phyloP scores from a whole-genome alignment of 352 stramenopile species.

The Thraustochytrium striatum region DNA sequence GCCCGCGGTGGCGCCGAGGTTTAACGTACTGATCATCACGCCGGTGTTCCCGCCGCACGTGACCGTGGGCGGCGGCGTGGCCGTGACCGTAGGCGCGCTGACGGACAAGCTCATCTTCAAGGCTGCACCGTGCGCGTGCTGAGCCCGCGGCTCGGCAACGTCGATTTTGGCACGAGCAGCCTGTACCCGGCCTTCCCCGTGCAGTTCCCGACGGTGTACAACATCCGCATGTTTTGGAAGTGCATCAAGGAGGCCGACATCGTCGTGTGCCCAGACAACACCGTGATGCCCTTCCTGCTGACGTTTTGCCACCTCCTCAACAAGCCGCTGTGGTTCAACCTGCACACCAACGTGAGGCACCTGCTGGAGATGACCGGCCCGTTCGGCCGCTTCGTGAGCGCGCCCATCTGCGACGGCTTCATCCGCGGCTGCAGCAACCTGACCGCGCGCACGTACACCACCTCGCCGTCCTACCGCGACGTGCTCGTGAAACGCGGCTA shows the following conservation, averaged over 20 bases:
- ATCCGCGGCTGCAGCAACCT: constrained; percentile 36
- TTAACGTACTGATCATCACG: constrained; percentile 33
- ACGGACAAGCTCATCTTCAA: constrained; percentile 30
- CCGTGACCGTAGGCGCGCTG: constrained; percentile 31
- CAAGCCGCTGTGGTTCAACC: constrained; percentile 41
- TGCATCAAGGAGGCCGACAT: constrained; percentile 29
- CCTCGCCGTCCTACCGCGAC: constrained; percentile 27
- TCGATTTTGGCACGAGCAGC: constrained; percentile 35
- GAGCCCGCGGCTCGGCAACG: constrained; percentile 12
- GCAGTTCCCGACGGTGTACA: constrained; percentile 42
- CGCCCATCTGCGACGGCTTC: constrained; percentile 43
- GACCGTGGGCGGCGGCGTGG: constrained; percentile 29
- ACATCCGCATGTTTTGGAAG: constrained; percentile 27
- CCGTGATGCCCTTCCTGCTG: constrained; percentile 41
- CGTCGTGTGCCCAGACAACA: constrained; percentile 42
- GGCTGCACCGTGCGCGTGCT: constrained; percentile 30
- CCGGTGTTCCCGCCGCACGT: constrained; percentile 40
- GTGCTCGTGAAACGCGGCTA: constrained; percentile 38
- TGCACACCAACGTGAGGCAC: constrained; percentile 40
- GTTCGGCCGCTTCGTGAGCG: constrained; percentile 28
- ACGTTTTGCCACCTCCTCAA: constrained; percentile 21
- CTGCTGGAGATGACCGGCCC: constrained; percentile 39
- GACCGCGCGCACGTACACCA: constrained; percentile 33
- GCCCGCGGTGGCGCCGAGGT: not conserved
- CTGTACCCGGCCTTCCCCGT: constrained; percentile 42